Evolutionary conservation across 2,329 filamentous ascomycete genomes (phyloP).

Genomic region (Aspergillus aculeatus): DNA sequence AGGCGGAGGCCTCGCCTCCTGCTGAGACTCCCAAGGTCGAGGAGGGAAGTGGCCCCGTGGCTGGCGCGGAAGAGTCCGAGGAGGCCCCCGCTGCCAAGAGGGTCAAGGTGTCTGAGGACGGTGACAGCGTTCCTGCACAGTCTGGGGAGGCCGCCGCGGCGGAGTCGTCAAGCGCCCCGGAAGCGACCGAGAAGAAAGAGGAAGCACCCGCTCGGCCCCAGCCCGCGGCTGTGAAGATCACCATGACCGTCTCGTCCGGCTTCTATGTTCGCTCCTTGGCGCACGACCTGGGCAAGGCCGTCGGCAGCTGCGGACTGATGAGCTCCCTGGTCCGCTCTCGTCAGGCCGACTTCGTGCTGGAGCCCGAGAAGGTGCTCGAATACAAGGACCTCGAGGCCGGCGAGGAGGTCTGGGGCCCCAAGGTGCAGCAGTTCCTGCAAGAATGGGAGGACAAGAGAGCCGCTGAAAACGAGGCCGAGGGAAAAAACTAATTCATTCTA

Average conservation of each 20-base stretch:
- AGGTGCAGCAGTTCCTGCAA: constrained; percentile 61
- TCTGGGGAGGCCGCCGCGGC: not conserved
- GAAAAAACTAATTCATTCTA: not conserved
- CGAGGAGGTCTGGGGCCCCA: constrained; percentile 78
- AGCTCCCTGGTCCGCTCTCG: constrained; percentile 74
- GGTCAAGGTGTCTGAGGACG: constrained; percentile 31
- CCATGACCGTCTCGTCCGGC: constrained; percentile 90
- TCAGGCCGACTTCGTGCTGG: constrained; percentile 77
- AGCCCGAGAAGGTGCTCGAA: constrained; percentile 69
- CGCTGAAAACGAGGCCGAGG: not conserved
- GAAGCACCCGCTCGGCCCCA: constrained; percentile 17
- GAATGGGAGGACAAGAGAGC: constrained; percentile 49
- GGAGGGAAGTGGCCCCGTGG: constrained; percentile 13
- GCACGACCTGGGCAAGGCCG: constrained; percentile 81
- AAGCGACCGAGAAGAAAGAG: not conserved
- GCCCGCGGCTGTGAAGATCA: constrained; percentile 73
- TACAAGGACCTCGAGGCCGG: constrained; percentile 73
- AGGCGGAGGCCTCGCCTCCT: constrained; percentile 16
- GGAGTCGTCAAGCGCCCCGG: not conserved
- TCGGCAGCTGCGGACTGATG: constrained; percentile 84
- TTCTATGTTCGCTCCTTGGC: constrained; percentile 96
- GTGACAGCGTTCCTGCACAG: constrained; percentile 20
- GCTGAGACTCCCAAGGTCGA: constrained; percentile 12
- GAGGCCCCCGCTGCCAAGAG: constrained; percentile 25
- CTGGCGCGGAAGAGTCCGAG: too few relatives aligned